Base-by-base conservation (phyloP, 176 grass and related monocot species). In the Cenchrus americanus region DNA sequence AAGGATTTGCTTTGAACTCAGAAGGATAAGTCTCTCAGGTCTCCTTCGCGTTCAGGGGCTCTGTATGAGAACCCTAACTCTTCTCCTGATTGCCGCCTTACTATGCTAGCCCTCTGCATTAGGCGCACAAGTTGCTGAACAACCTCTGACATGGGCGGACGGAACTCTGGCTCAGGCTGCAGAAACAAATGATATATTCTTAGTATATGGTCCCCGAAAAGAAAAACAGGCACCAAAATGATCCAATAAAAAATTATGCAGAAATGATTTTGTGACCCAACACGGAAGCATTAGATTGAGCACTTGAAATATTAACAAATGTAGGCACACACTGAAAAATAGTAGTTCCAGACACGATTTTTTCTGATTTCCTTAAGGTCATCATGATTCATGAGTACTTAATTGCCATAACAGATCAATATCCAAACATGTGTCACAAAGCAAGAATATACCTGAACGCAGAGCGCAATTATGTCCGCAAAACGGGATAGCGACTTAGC, bases 401-500 rank as follows among this genome's bases (percentile, higher is more conserved):
- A 69, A 10, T 82, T 21, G 49, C 66, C n/a, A 26, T n/a, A 74
- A 75, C 17, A 61, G 24, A 69, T 68, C 48, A 86, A 75, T 9
- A 66, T 30, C 67, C 73, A 30, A 68, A 24, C 12, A 65, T 74
- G 30, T 18, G 21, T 24, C 48, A 2, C 71, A 86, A 89, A 26
- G 30, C 65, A 82, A 73, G 30, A 18, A 43, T 63, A 30, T 87
- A 99, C 97, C 97, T 96, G 93, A 90, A 99, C 89, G 10, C 97
- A 99, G 14, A 99, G 86, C 3, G 93, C 93, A 87, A 99, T 96
- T 80, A 99, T 94, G 71, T 99, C 97, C 1, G 97, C 97, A 59
- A 99, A 96, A 48, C 97, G 93, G 0, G 93, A 99, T 51, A 99
- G 91, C 1, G 97, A 99, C 88, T 99, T 99, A 43, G 91, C 97